phyloP scores from a whole-genome alignment of 306 rosid species.

The Betula pendula region DNA sequence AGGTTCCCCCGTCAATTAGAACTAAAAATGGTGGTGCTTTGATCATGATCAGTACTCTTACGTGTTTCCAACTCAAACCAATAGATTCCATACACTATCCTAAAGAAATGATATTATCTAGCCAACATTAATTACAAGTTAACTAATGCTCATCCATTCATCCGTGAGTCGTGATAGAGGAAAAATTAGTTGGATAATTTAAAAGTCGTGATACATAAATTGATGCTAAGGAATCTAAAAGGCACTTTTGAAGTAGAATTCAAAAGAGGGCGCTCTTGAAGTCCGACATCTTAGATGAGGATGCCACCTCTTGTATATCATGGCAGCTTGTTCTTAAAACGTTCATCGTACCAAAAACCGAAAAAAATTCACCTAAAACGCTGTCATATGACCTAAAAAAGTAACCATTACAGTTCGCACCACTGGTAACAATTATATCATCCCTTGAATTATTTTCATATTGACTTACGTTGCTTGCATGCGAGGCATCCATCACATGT shows the following conservation, averaged over 20 bases:
- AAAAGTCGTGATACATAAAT: too few species aligned
- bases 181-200: background rate
- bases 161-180: background rate
- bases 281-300: slow-evolving; percentile 26
- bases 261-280: background rate
- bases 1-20: too few species aligned
- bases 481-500: too few species aligned
- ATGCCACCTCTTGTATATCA: too few species aligned
- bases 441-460: too few species aligned
- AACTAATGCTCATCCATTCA: background rate
- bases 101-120: background rate
- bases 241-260: background rate
- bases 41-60: too few species aligned
- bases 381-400: background rate
- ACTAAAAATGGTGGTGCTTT: too few species aligned
- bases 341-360: too few species aligned
- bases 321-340: slow-evolving; percentile 19
- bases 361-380: background rate
- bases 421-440: too few species aligned
- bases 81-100: background rate
- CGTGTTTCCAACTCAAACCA: background rate
- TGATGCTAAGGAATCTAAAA: background rate
- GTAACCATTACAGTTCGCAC: too few species aligned
- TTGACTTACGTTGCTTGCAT: too few species aligned
- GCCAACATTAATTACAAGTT: background rate